These are phyloP conservation scores for Candida sanyaensis DNA, from an alignment of 1,139 yeast genomes.

Conservation along the genomic window DNA sequence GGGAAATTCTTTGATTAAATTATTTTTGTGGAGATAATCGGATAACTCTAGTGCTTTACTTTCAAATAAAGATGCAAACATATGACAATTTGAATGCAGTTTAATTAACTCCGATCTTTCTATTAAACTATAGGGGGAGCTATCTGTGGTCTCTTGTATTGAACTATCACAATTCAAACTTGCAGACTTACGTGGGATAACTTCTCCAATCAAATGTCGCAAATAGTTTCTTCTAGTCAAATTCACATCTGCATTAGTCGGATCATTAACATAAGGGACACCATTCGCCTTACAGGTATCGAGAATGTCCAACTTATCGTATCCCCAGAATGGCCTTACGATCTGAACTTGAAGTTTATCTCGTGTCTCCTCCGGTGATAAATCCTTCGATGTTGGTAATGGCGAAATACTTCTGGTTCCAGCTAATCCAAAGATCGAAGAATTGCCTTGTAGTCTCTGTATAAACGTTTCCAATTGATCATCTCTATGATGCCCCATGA, in stretches of 20 bases:
- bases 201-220: slow-evolving; percentile 33
- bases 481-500: slow-evolving; percentile 68
- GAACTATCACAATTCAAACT: background rate
- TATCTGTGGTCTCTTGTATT: background rate
- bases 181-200: slow-evolving; percentile 21
- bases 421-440: slow-evolving; percentile 60
- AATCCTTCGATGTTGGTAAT: slow-evolving; percentile 27
- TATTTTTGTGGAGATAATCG: slow-evolving; percentile 6
- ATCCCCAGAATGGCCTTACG: slow-evolving; percentile 56
- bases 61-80: slow-evolving; percentile 18
- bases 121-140: slow-evolving; percentile 17
- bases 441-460: slow-evolving; percentile 53
- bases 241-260: slow-evolving; percentile 54
- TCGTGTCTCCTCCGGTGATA: slow-evolving; percentile 13
- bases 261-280: slow-evolving; percentile 69
- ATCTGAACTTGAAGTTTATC: slow-evolving; percentile 21
- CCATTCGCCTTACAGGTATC: slow-evolving; percentile 42
- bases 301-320: slow-evolving; percentile 46
- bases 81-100: slow-evolving; percentile 17
- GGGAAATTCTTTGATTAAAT: slow-evolving; percentile 7
- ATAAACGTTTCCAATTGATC: slow-evolving; percentile 75
- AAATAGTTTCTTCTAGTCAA: slow-evolving; percentile 59
- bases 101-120: slow-evolving; percentile 16
- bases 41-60: slow-evolving; percentile 14
- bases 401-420: slow-evolving; percentile 32